Conservation (phyloP, 257 asterid genomes). For the Buddleja alternifolia region DNA sequence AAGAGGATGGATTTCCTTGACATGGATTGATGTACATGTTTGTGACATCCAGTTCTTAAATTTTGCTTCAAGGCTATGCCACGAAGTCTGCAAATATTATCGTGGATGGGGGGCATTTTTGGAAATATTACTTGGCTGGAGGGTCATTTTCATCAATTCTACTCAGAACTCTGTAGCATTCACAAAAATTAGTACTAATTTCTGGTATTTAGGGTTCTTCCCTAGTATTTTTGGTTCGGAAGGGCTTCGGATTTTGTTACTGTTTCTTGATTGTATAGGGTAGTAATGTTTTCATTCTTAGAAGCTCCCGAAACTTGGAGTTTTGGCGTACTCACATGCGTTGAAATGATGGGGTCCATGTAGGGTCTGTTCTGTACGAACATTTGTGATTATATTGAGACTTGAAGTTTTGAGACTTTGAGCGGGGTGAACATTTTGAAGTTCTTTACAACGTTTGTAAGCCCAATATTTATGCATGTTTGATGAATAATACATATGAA, state of each 20-base stretch:
- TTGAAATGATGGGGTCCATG: too few species aligned
- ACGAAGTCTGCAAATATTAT: slow-evolving; percentile 30
- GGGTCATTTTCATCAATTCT: background rate
- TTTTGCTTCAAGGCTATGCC: slow-evolving; percentile 2
- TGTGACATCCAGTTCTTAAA: slow-evolving; percentile 11
- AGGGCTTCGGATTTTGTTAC: slow-evolving; percentile 29
- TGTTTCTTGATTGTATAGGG: slow-evolving; percentile 23
- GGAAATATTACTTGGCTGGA: slow-evolving; percentile 14
- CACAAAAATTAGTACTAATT: slow-evolving; percentile 31
- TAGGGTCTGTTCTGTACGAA: too few species aligned
- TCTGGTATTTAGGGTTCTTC: slow-evolving; percentile 34
- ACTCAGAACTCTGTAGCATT: slow-evolving; percentile 30
- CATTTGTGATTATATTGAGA: too few species aligned
- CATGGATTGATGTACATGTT: slow-evolving; percentile 60
- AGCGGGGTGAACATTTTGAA: too few species aligned
- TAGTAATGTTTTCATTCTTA: too few species aligned
- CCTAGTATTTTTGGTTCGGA: slow-evolving; percentile 37
- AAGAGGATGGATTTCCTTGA: slow-evolving; percentile 97
- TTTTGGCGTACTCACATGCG: too few species aligned
- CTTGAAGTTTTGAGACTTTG: too few species aligned
- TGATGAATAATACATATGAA: slow-evolving; percentile 9
- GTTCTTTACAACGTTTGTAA: too few species aligned
- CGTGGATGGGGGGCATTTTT: slow-evolving; percentile 28
- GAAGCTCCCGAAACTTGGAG: too few species aligned
- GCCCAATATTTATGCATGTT: background rate